phyloP scores from a whole-genome alignment of 2,329 filamentous ascomycete species.

The Nothophaeocryptopus gaeumannii region DNA sequence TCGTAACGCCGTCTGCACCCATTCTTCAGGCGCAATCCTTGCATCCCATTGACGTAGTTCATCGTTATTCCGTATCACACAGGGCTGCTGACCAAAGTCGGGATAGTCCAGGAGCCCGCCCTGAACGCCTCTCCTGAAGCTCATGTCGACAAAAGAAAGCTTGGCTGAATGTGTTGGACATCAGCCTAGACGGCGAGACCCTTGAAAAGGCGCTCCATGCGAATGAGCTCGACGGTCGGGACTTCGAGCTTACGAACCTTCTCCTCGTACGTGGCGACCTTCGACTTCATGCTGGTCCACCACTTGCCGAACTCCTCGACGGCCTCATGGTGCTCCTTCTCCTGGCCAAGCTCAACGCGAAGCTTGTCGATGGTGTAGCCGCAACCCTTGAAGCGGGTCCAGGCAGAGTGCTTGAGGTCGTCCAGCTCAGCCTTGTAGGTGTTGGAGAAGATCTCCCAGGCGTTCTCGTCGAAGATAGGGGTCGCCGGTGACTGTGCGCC shows the following conservation, averaged over 20 bases:
- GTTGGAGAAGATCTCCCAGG: conserved; percentile 33
- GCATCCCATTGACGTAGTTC: not conserved
- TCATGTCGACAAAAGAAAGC: too few relatives aligned
- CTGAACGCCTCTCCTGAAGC: too few relatives aligned
- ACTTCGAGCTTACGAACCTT: conserved; percentile 20
- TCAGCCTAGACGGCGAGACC: conserved; percentile 16
- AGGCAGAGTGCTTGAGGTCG: conserved; percentile 38
- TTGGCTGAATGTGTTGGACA: too few relatives aligned
- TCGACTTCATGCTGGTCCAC: conserved; percentile 38
- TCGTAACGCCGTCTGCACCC: too few relatives aligned
- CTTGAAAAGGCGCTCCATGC: conserved; percentile 17
- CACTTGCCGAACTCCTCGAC: conserved; percentile 39
- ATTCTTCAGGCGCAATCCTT: too few relatives aligned
- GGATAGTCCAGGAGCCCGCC: too few relatives aligned
- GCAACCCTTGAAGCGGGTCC: conserved; percentile 44
- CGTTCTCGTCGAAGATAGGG: conserved; percentile 27
- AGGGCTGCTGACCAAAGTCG: too few relatives aligned
- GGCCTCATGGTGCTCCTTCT: conserved; percentile 23
- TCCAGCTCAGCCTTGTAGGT: conserved; percentile 32
- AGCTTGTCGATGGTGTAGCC: conserved; percentile 29
- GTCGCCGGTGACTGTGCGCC: conserved; percentile 7
- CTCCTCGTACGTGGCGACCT: conserved; percentile 33
- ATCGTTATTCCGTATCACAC: too few relatives aligned
- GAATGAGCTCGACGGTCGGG: conserved; percentile 19
- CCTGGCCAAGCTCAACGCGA: conserved; percentile 22